These are phyloP conservation scores for Epithemia pelagica DNA, from an alignment of 108 stramenopile species.

Conservation along the genomic window DNA sequence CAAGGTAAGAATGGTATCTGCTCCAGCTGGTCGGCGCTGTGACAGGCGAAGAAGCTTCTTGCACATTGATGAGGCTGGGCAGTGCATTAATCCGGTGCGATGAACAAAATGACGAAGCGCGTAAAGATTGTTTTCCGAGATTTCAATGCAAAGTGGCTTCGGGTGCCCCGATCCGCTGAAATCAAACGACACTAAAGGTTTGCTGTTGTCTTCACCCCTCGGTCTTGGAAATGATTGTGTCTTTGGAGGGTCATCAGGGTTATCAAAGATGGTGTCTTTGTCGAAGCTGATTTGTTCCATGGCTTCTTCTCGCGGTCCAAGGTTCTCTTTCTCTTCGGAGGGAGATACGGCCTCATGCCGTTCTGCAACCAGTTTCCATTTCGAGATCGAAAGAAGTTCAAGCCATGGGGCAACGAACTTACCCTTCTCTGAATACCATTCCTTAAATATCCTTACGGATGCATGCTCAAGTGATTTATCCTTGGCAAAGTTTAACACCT, in stretches of 20 bases:
- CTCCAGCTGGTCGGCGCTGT: constrained; percentile 13
- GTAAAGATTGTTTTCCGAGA: constrained; percentile 73
- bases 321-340: constrained; percentile 4
- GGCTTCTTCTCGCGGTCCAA: constrained; percentile 3
- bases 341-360: background rate
- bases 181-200: constrained; percentile 72
- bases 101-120: constrained; percentile 57
- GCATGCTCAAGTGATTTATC: constrained; percentile 4
- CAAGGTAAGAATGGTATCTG: constrained; percentile 27
- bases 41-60: constrained; percentile 43
- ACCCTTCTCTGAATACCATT: constrained; percentile 79
- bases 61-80: constrained; percentile 49
- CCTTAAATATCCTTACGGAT: constrained; percentile 60
- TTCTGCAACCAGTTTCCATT: constrained; percentile 34
- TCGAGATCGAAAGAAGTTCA: constrained; percentile 68
- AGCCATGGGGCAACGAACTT: constrained; percentile 78
- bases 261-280: constrained; percentile 7
- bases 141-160: constrained; percentile 57
- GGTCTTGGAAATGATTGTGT: constrained; percentile 33
- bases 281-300: constrained; percentile 4
- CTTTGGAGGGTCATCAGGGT: constrained; percentile 6
- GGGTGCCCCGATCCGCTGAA: constrained; percentile 45
- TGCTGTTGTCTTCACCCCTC: constrained; percentile 35
- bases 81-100: constrained; percentile 44
- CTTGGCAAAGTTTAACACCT: constrained; percentile 37